Evolutionary conservation across 1,139 yeast genomes (phyloP).

Genomic region (Arxiozyma telluris): DNA sequence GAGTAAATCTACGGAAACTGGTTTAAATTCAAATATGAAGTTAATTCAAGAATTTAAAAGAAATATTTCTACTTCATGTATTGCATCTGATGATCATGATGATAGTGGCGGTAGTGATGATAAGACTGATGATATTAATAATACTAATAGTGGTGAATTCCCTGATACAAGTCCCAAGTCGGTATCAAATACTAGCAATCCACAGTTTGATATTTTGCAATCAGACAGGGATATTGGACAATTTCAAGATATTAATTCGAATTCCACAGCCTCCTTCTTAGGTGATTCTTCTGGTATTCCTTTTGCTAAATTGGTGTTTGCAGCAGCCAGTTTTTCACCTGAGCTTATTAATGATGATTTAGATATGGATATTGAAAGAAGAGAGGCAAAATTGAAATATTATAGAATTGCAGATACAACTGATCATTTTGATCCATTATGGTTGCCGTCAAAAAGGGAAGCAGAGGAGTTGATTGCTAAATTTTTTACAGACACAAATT

Average conservation of each 20-base stretch:
- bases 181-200: conserved; percentile 3
- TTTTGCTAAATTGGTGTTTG: conserved; percentile 65
- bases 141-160: neutral
- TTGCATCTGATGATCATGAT: neutral
- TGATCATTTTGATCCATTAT: conserved; percentile 14
- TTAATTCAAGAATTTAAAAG: neutral
- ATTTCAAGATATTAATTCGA: conserved; percentile 19
- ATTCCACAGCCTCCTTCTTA: conserved; percentile 36
- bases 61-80: neutral
- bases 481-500: conserved; percentile 69
- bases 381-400: conserved; percentile 16
- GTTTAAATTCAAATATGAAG: neutral
- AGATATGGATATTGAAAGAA: conserved; percentile 21
- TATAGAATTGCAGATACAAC: conserved; percentile 15
- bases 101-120: neutral
- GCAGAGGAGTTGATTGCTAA: conserved; percentile 61
- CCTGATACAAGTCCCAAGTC: conserved; percentile 10
- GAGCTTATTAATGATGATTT: conserved; percentile 17
- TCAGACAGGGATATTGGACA: conserved; percentile 18
- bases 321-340: conserved; percentile 60
- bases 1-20: neutral
- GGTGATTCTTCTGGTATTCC: conserved; percentile 56
- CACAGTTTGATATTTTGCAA: conserved; percentile 16
- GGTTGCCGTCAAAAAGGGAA: conserved; percentile 58
- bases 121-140: neutral